These are phyloP conservation scores for Halophytophthora batemanensis DNA, from an alignment of 352 stramenopile genomes.

Conservation along the genomic window DNA sequence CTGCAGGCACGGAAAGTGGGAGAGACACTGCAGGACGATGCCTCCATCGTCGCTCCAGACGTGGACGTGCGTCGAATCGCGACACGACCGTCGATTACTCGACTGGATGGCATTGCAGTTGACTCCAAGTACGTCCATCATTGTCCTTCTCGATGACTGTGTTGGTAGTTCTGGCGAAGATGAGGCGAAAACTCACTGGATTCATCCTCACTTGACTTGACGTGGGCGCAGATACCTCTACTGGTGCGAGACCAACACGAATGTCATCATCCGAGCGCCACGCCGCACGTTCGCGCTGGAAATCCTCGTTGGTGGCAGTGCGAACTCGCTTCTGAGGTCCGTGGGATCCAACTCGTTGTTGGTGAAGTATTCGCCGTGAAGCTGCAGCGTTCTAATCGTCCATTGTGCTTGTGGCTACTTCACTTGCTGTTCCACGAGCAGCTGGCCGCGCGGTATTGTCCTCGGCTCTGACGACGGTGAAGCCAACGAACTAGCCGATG, in stretches of 20 bases:
- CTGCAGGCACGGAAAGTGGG: constrained; percentile 7
- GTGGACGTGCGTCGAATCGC: constrained; percentile 28
- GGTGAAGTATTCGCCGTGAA: neutral
- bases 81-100: constrained; percentile 37
- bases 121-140: constrained; percentile 33
- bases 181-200: neutral
- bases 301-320: constrained; percentile 46
- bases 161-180: neutral
- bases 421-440: constrained; percentile 14
- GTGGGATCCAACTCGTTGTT: neutral
- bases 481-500: constrained; percentile 28
- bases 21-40: constrained; percentile 9
- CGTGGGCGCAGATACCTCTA: constrained; percentile 42
- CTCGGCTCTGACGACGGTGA: constrained; percentile 34
- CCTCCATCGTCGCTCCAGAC: constrained; percentile 8
- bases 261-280: constrained; percentile 48
- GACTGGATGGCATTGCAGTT: constrained; percentile 61
- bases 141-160: neutral
- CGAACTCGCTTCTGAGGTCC: constrained; percentile 55
- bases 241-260: constrained; percentile 70
- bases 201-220: neutral
- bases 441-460: constrained; percentile 58
- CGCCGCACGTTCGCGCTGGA: constrained; percentile 42
- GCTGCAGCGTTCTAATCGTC: neutral
- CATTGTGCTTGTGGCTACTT: neutral